These are phyloP conservation scores for Endocalyx cinctus DNA, from an alignment of 2,329 filamentous ascomycete genomes.

Conservation along the genomic window DNA sequence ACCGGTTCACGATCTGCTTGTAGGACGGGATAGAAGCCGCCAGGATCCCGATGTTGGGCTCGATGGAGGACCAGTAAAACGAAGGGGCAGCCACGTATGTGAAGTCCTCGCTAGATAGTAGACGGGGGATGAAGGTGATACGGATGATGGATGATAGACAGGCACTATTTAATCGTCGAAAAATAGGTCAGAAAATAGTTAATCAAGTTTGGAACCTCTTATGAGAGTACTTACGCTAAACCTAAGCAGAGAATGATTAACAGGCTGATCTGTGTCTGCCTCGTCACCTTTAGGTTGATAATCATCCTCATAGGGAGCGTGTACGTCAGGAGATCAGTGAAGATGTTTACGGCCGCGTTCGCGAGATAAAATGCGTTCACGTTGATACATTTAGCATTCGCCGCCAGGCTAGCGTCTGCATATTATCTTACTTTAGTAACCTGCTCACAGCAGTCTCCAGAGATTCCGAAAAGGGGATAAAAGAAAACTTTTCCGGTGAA, in stretches of 20 bases:
- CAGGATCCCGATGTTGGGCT: constrained; percentile 31
- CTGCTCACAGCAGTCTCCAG: too few species aligned
- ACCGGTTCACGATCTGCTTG: constrained; percentile 29
- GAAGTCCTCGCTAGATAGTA: constrained; percentile 31
- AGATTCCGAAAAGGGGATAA: too few species aligned
- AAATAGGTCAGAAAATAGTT: too few species aligned
- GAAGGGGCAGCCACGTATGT: constrained; percentile 32
- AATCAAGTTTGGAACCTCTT: too few species aligned
- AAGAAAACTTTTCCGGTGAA: too few species aligned
- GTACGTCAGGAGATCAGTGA: constrained; percentile 43
- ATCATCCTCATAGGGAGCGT: constrained; percentile 39
- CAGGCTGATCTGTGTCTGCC: neutral
- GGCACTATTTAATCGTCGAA: constrained; percentile 27
- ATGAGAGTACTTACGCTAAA: neutral
- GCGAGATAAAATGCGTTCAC: constrained; percentile 45
- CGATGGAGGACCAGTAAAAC: constrained; percentile 36
- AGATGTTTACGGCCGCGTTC: constrained; percentile 42
- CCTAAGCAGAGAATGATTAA: neutral
- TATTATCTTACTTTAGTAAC: too few species aligned
- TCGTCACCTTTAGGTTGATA: constrained; percentile 36
- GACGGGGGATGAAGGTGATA: constrained; percentile 38
- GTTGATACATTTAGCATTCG: constrained; percentile 34
- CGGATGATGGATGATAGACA: constrained; percentile 43
- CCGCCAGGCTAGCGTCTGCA: too few species aligned
- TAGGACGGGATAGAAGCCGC: constrained; percentile 31